Conservation (phyloP, 345 rosid species). For the Ricinus communis region DNA sequence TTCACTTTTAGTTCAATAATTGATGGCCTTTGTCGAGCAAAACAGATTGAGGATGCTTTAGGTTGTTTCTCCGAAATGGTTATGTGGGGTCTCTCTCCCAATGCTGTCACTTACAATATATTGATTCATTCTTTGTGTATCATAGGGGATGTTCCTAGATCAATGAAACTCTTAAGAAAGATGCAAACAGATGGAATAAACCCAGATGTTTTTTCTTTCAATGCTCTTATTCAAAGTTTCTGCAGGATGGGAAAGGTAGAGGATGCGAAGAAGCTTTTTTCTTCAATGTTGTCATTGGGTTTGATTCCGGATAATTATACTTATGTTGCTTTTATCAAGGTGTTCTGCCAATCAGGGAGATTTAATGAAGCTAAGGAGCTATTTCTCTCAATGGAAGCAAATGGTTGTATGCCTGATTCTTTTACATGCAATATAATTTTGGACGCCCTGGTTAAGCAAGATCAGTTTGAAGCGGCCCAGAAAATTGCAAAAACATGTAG, state of each 20-base stretch:
- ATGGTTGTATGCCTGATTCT: constrained; percentile 62
- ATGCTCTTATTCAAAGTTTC: constrained; percentile 58
- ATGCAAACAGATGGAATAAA: constrained; percentile 62
- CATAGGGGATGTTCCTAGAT: constrained; percentile 51
- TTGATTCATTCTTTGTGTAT: constrained; percentile 56
- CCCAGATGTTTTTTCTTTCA: constrained; percentile 64
- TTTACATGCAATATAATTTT: constrained; percentile 45
- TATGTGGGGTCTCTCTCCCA: constrained; percentile 81
- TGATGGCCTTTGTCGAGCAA: constrained; percentile 71
- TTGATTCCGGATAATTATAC: constrained; percentile 69
- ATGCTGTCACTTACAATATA: constrained; percentile 63
- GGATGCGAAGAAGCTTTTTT: constrained; percentile 58
- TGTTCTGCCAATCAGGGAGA: constrained; percentile 52
- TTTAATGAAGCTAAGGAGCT: constrained; percentile 59
- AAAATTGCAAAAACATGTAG: constrained; percentile 25
- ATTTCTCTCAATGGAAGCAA: constrained; percentile 54
- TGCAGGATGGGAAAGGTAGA: constrained; percentile 55
- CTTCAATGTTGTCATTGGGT: constrained; percentile 50
- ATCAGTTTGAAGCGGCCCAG: constrained; percentile 31
- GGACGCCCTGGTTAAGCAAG: constrained; percentile 31
- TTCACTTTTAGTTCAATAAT: constrained; percentile 75
- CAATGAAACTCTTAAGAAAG: constrained; percentile 50
- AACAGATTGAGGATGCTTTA: constrained; percentile 65
- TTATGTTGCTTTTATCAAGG: constrained; percentile 51
- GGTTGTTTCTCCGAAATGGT: constrained; percentile 79